Base-by-base conservation (phyloP, 805 yeast genomes). In the Saccharomycopsis babjevae region DNA sequence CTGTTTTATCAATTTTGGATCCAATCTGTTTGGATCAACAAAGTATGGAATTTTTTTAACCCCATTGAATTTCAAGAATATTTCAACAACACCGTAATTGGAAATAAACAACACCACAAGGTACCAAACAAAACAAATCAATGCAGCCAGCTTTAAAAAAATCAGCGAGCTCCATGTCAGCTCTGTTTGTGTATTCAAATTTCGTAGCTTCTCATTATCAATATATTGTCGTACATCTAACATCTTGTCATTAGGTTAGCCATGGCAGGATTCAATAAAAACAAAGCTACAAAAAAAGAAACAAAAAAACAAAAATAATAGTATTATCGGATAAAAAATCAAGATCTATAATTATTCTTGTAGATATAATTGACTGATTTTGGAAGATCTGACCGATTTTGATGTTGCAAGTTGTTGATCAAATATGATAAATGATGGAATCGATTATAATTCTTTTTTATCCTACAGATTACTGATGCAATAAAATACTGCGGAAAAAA, bases 31-130 rank as follows among this genome's bases (percentile, higher is more conserved):
- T 16, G 52, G 52, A 46, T 32, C 56, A 30, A 54, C 52, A 25
- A 46, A 46, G 32, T 18, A 52, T n/a, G 71, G 72, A n/a, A 61
- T 16, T 25, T 18, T 25, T 20, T 68, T 64, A 8, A 43, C 38
- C 58, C 60, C 59, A 13, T 64, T 63, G 64, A 76, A 77, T 61
- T 71, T 72, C 39, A 65, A 59, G 59, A 70, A 56, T 20, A 78
- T 75, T 65, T 76, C 77, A 40, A 68, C 60, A 66, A 76, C 75
- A 18, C 83, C 83, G 13, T 64, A 58, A 57, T 71, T 68, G 2
- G 80, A 79, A 13, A 74, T 72, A 10, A 66, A 57, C 2, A 77
- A 58, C 15, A 78, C 74, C 15, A 73, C 71, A 6, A 67, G 50
- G 67, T 79, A 79, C 80, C 80, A 77, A 55, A 72, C 56, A 8